Evolutionary conservation across 2,329 filamentous ascomycete species (phyloP), one percentile per base, ranked within the genome.

Genomic region (Corynespora cassiicola): DNA sequence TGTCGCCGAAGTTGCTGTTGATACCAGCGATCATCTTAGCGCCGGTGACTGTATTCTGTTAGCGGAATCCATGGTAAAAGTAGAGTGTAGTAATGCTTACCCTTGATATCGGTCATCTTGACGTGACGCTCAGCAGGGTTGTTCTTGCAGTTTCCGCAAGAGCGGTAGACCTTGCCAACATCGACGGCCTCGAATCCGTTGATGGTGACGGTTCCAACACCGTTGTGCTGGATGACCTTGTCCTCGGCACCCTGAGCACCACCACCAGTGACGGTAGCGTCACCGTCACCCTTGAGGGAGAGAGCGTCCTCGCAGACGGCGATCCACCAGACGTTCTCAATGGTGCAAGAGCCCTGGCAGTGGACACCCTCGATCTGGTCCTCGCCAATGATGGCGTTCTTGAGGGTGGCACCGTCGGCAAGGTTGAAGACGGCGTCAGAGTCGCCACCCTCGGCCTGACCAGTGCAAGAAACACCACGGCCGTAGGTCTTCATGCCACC

Each of bases 311-410:
- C 65, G 58, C 68, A 73, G 24, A 74, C 69, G 25, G 65, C 65
- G 20, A 62, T 56, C 63, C 67, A 75, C 70, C 71, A 74, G 36
- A 74, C 71, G 49, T 73, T 73, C 41, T 69, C 66, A 21, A 77
- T 61, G 19, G 71, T 75, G 63, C 76, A 78, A 24, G 69, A 60
- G 23, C 74, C 76, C 50, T 70, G 58, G 65, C 76, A 79, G 66
- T 79, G 75, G 29, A 79, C 70, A 43, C 75, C 76, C 57, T 79
- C 77, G 23, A 70, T 66, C 54, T 78, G 71, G 42, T 70, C 68
- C 16, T 66, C 62, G 6, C 76, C 75, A 35, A 79, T 78, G 59
- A 79, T 78, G 52, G 74, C 75, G 52, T 78, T 78, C 51, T 69
- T 72, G 26, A 79, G 60, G 11, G 71, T 73, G 11, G 70, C 76